Percentiles rank a stretch among this genome's conserved stretches.
These are phyloP conservation scores for Gloeopeniophorella convolvens DNA, from an alignment of 768 basidiomycete genomes.

Conservation along the genomic window DNA sequence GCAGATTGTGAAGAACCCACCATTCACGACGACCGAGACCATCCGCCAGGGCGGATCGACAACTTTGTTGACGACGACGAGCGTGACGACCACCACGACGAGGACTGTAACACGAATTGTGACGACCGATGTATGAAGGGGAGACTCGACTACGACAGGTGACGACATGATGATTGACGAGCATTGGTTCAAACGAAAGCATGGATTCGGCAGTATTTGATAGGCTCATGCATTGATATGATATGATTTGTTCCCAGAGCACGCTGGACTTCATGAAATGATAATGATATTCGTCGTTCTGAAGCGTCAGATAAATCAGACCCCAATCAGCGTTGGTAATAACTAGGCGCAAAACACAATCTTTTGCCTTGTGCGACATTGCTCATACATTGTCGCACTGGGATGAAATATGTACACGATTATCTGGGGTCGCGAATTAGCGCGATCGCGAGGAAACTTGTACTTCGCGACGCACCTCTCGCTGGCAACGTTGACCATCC, in stretches of 20 bases:
- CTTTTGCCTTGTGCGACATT: too few relatives aligned
- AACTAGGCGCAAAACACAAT: too few relatives aligned
- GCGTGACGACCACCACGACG: conserved; percentile 17
- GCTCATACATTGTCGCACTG: too few relatives aligned
- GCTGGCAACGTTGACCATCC: neutral
- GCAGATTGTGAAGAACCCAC: conserved; percentile 18
- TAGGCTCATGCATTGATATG: neutral
- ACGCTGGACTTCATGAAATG: too few relatives aligned
- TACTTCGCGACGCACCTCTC: neutral
- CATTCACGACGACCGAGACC: conserved; percentile 11
- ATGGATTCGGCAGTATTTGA: too few relatives aligned
- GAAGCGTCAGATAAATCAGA: too few relatives aligned
- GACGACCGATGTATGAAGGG: conserved; percentile 11
- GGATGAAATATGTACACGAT: too few relatives aligned
- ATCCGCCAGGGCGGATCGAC: conserved; percentile 9
- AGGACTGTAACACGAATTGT: conserved; percentile 17
- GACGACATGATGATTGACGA: neutral
- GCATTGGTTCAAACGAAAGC: neutral
- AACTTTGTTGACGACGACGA: conserved; percentile 20
- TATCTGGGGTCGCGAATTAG: too few relatives aligned
- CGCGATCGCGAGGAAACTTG: too few relatives aligned
- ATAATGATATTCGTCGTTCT: too few relatives aligned
- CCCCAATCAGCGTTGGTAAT: too few relatives aligned
- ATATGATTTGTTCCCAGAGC: neutral
- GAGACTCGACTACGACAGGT: neutral